These are phyloP conservation scores for Stemphylium vesicarium DNA, from an alignment of 2,329 filamentous ascomycete species.

Conservation along the genomic window DNA sequence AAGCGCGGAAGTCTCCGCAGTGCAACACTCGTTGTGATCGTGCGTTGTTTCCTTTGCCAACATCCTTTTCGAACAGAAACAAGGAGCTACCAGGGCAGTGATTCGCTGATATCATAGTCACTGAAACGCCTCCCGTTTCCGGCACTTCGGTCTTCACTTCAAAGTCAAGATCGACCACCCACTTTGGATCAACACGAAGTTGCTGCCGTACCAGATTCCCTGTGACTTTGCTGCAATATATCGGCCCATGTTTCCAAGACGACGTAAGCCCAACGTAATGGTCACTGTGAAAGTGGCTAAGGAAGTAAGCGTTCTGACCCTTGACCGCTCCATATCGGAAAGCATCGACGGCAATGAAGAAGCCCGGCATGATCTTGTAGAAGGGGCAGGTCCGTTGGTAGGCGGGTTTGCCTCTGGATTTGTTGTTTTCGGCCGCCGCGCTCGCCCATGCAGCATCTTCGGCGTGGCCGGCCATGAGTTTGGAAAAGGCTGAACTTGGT, in stretches of 20 bases:
- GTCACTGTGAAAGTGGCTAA: constrained; percentile 97
- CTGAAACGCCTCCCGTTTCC: constrained; percentile 78
- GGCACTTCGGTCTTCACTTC: constrained; percentile 80
- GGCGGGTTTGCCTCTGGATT: constrained; percentile 81
- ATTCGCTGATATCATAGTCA: constrained; percentile 96
- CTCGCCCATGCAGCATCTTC: constrained; percentile 90
- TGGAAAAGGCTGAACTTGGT: constrained; percentile 78
- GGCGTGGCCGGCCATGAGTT: constrained; percentile 89
- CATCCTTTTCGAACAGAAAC: constrained; percentile 85
- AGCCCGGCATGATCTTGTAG: constrained; percentile 95
- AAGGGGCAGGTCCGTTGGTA: constrained; percentile 94
- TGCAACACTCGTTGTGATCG: constrained; percentile 83
- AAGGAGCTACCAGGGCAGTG: constrained; percentile 95
- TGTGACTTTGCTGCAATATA: constrained; percentile 94
- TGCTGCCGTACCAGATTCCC: constrained; percentile 88
- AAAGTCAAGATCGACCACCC: constrained; percentile 84
- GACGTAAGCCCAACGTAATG: constrained; percentile 92
- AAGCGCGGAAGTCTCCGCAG: constrained; percentile 95
- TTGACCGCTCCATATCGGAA: constrained; percentile 94
- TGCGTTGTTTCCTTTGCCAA: constrained; percentile 65
- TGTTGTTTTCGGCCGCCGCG: constrained; percentile 79
- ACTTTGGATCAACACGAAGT: constrained; percentile 83
- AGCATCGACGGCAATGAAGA: constrained; percentile 92
- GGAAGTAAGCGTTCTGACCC: constrained; percentile 91
- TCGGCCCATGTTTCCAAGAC: constrained; percentile 90